phyloP scores from a whole-genome alignment of 1,139 yeast genomes.

The Waltiozyma sp. region DNA sequence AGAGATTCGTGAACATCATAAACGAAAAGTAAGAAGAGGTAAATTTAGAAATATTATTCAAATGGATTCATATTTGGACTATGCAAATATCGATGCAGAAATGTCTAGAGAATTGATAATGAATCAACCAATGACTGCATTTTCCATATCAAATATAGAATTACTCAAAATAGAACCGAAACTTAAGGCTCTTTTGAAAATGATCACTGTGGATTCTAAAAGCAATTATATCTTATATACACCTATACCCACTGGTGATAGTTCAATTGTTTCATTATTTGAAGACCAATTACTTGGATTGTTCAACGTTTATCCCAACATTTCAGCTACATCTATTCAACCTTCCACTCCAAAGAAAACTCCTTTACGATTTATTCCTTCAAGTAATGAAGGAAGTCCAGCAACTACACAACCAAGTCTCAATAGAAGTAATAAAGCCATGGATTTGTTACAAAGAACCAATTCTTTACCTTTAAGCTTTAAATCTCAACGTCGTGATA shows the following conservation, averaged over 20 bases:
- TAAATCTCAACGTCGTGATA: conserved; percentile 4
- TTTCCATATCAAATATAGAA: conserved; percentile 5
- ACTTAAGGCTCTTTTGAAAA: conserved; percentile 7
- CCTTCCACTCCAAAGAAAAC: background rate
- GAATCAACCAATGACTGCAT: conserved; percentile 10
- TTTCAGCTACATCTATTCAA: background rate
- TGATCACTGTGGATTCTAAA: conserved; percentile 16
- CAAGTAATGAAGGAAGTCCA: background rate
- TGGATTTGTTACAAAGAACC: conserved; percentile 5
- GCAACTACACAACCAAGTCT: background rate
- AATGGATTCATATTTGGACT: conserved; percentile 13
- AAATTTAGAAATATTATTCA: conserved; percentile 16
- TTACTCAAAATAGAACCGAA: conserved; percentile 10
- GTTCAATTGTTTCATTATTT: conserved; percentile 13
- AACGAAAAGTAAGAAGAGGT: conserved; percentile 6
- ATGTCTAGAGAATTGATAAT: conserved; percentile 15
- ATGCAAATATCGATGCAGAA: conserved; percentile 12
- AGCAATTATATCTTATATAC: conserved; percentile 16
- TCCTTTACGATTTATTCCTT: background rate
- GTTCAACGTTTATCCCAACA: conserved; percentile 1
- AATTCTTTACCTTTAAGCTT: conserved; percentile 12
- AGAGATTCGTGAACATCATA: background rate
- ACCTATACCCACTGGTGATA: conserved; percentile 13
- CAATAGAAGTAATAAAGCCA: background rate
- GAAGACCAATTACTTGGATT: conserved; percentile 12